Evolutionary conservation across 768 basidiomycete species (phyloP), one percentile per base, ranked within the genome.

Genomic region (Amanita phalloides): DNA sequence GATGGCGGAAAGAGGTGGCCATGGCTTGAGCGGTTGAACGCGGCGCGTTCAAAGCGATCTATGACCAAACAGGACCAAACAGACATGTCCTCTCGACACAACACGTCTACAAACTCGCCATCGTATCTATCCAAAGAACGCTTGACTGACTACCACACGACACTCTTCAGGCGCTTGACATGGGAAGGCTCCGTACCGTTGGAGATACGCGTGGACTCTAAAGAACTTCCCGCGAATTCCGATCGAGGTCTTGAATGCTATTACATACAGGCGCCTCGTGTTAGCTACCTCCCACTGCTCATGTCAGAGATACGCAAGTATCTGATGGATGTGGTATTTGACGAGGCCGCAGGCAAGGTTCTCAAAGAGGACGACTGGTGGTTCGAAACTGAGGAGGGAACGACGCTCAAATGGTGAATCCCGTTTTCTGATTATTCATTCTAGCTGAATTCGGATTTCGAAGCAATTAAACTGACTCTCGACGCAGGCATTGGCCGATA

Each of bases 401-500:
- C 75, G 5, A 62, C 88, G 45, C 74, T 94, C 59, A 90, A 92
- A 69, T 97, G 95, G 95, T 95, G 53, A 55, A 81, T 73, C 23
- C 13, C 25, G 30, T 33, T 30, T 37, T 32, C 32, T 37, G 13
- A 13, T 9, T 51, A 42, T 13, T 51, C 48, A 42, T 23, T 45
- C 11, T 45, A 9, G 35, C 6, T 52, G 37, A 42, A 49, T 35
- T 17, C 32, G 47, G 37, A 38, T 26, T 49, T 45, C 43, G 17
- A 49, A 58, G 9, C 37, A 44, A 39, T 44, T 49, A 55, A 53
- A 41, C 49, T 44, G 17, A 32, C 33, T 21, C 45, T 28, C 17
- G 25, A 35, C n/a, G 41, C 41, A 99, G 96, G 94, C 94, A 99
- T 66, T 98, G 95, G 96, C 85, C 95, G 45, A 80, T 99, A 53